A percentile compares a stretch with the other conserved stretches of the same genome.
Conservation (phyloP, 129 eudicot genomes). For the Escallonia rubra region DNA sequence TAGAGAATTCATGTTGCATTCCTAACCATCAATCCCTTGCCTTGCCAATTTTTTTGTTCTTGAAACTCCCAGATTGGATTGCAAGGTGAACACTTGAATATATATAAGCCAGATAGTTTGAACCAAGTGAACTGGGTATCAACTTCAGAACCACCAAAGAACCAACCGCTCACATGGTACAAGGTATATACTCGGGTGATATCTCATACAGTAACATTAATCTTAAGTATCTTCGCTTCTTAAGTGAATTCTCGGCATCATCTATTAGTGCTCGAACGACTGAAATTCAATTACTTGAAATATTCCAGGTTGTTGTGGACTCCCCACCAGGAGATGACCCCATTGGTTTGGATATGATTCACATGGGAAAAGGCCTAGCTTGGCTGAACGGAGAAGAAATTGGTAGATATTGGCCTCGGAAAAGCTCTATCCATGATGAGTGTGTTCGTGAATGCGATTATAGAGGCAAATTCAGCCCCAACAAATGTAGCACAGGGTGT, state of each 20-base stretch:
- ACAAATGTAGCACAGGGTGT: conserved; percentile 84
- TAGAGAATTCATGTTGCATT: too few relatives aligned
- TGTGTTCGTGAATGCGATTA: conserved; percentile 87
- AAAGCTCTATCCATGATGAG: conserved; percentile 48
- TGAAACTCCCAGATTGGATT: conserved; percentile 57
- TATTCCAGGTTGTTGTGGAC: conserved; percentile 64
- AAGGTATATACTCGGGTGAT: conserved; percentile 50
- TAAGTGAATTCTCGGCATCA: neutral
- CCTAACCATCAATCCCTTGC: neutral
- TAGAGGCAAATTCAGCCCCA: conserved; percentile 82
- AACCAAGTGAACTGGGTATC: conserved; percentile 54
- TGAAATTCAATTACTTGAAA: neutral
- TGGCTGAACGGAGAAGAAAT: conserved; percentile 96
- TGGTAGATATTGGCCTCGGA: conserved; percentile 95
- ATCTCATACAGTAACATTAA: neutral
- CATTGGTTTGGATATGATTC: conserved; percentile 89
- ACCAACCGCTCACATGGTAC: conserved; percentile 96
- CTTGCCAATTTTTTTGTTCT: neutral
- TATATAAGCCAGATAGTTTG: conserved; percentile 43
- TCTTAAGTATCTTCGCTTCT: neutral
- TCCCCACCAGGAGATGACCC: conserved; percentile 86
- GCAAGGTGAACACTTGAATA: conserved; percentile 67
- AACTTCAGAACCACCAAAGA: conserved; percentile 61
- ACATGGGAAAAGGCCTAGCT: conserved; percentile 97
- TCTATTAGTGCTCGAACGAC: neutral